Percentiles rank a stretch among this genome's conserved stretches.
These are phyloP conservation scores for Neurospora sp. DNA, from an alignment of 495 filamentous ascomycete species.

Conservation along the genomic window DNA sequence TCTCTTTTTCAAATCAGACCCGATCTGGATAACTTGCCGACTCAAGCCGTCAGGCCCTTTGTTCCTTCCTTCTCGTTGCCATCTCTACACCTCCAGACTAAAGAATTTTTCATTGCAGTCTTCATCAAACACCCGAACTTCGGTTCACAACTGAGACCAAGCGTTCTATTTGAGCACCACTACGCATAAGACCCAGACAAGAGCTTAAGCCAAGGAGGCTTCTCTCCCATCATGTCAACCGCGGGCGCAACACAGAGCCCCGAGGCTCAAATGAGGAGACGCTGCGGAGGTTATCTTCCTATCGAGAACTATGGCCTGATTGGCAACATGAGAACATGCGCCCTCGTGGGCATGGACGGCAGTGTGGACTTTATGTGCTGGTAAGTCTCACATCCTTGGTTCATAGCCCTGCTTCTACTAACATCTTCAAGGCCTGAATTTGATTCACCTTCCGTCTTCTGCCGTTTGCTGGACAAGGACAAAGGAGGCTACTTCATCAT, in stretches of 20 bases:
- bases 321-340: constrained; percentile 70
- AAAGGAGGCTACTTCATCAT: constrained; percentile 64
- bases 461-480: constrained; percentile 56
- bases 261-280: constrained; percentile 17
- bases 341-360: constrained; percentile 58
- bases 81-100: not conserved
- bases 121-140: not conserved
- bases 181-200: not conserved
- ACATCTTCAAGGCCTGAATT: constrained; percentile 48
- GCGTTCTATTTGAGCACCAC: not conserved
- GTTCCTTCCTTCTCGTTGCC: not conserved
- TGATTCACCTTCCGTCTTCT: constrained; percentile 57
- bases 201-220: not conserved
- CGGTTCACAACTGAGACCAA: not conserved
- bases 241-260: constrained; percentile 10
- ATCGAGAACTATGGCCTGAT: constrained; percentile 71
- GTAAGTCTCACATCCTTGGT: constrained; percentile 24
- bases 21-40: not conserved
- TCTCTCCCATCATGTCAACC: constrained; percentile 6
- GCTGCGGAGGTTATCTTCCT: constrained; percentile 41
- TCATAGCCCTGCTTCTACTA: not conserved
- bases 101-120: not conserved
- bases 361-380: constrained; percentile 71
- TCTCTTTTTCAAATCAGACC: not conserved
- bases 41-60: not conserved